Evolutionary conservation across 1,284 basidiomycete genomes (phyloP).

Genomic region (Anthracocystis walkeri): DNA sequence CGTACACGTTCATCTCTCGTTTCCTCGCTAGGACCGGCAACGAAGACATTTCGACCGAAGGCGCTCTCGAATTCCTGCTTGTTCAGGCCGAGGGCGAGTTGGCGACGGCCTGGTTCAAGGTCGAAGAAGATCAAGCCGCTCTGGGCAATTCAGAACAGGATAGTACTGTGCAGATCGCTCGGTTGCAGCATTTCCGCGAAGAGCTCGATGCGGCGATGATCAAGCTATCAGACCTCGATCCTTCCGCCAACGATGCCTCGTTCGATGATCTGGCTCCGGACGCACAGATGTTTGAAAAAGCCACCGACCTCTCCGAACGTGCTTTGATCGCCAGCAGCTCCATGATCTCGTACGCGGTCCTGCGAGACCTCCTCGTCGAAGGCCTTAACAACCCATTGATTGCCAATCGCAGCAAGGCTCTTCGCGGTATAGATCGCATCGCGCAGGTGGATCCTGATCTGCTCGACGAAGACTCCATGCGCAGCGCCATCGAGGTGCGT

Average conservation of each 20-base stretch:
- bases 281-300: slow-evolving; percentile 33
- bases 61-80: slow-evolving; percentile 48
- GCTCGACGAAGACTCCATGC: slow-evolving; percentile 48
- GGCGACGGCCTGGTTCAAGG: slow-evolving; percentile 38
- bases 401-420: slow-evolving; percentile 59
- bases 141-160: slow-evolving; percentile 18
- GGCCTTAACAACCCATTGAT: slow-evolving; percentile 54
- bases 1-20: slow-evolving; percentile 77
- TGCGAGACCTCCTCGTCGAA: slow-evolving; percentile 52
- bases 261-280: slow-evolving; percentile 18
- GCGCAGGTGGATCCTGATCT: slow-evolving; percentile 52
- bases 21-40: slow-evolving; percentile 73
- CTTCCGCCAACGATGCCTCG: slow-evolving; percentile 15
- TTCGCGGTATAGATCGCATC: slow-evolving; percentile 59
- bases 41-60: slow-evolving; percentile 51
- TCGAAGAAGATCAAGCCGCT: slow-evolving; percentile 19
- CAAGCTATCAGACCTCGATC: slow-evolving; percentile 35
- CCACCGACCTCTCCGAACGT: slow-evolving; percentile 40
- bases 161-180: slow-evolving; percentile 18
- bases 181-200: slow-evolving; percentile 36
- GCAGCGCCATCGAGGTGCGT: slow-evolving; percentile 81
- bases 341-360: slow-evolving; percentile 45
- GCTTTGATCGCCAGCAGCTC: slow-evolving; percentile 47
- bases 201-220: slow-evolving; percentile 40
- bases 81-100: slow-evolving; percentile 60